phyloP scores from a whole-genome alignment of 139 green algal species.

The Micractinium conductrix region DNA sequence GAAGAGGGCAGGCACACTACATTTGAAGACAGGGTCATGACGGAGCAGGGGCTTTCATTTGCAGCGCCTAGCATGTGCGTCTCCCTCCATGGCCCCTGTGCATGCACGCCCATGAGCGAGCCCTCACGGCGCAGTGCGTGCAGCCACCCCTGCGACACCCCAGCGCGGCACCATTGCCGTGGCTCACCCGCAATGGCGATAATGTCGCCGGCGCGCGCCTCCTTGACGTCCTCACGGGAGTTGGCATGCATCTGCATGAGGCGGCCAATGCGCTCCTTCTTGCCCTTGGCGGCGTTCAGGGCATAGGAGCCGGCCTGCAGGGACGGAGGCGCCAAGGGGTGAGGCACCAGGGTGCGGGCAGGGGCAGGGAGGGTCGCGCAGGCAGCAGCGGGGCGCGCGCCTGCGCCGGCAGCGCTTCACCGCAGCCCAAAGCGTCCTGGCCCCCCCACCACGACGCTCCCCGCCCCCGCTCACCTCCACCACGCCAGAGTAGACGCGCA shows the following conservation, averaged over 20 bases:
- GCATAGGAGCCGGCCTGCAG: conserved; percentile 82
- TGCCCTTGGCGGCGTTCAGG: conserved; percentile 93
- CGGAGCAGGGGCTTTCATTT: no score
- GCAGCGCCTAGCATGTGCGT: no score
- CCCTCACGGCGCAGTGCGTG: no score
- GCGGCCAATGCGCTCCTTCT: conserved; percentile 98
- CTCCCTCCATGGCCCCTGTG: no score
- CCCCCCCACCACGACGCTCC: no score
- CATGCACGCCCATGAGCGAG: no score
- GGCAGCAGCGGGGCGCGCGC: neutral
- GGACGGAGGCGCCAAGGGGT: neutral
- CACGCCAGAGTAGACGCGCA: conserved; percentile 89
- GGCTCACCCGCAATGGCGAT: conserved; percentile 94
- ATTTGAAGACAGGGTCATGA: no score
- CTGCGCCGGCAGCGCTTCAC: no score
- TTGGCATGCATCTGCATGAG: conserved; percentile 99
- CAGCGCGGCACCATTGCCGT: no score
- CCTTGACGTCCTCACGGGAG: conserved; percentile 96
- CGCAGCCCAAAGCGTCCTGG: no score
- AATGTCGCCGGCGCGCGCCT: conserved; percentile 93
- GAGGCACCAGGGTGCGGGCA: neutral
- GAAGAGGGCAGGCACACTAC: no score
- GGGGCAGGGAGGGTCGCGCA: neutral
- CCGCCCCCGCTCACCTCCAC: conserved; percentile 45
- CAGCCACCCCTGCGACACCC: no score